A percentile compares a stretch with the other conserved stretches of the same genome.
These are phyloP conservation scores for Microdochium paspali DNA, from an alignment of 2,329 filamentous ascomycete genomes.

Conservation along the genomic window DNA sequence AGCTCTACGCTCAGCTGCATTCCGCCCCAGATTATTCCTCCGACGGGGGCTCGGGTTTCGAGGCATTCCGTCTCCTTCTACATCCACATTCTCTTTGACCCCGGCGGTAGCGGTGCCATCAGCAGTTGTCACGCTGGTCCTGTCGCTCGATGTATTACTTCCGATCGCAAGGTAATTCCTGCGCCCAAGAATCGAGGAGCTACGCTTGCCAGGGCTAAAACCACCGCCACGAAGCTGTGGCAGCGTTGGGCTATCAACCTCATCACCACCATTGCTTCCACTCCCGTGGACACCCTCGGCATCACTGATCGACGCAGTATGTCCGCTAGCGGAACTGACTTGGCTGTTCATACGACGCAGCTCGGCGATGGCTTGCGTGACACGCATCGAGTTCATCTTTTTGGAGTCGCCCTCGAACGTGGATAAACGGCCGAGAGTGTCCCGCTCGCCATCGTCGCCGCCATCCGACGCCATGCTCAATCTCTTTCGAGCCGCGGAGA, in stretches of 20 bases:
- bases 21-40: not conserved
- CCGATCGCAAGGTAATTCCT: conserved; percentile 38
- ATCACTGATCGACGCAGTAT: conserved; percentile 9
- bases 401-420: not conserved
- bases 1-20: not conserved
- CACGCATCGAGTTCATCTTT: conserved; percentile 7
- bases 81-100: not conserved
- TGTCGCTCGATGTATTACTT: conserved; percentile 6
- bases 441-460: not conserved
- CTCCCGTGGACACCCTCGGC: conserved; percentile 3
- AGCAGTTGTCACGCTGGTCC: not conserved
- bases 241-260: conserved; percentile 27
- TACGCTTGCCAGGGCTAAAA: conserved; percentile 23
- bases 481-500: not conserved
- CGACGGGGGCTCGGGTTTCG: not conserved
- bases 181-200: conserved; percentile 18
- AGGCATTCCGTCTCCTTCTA: not conserved
- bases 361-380: conserved; percentile 37
- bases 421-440: not conserved
- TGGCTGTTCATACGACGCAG: conserved; percentile 50
- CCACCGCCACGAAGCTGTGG: conserved; percentile 27
- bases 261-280: conserved; percentile 5
- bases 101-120: not conserved
- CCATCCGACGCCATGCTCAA: not conserved
- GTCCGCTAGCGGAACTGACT: conserved; percentile 30